Base-by-base conservation (phyloP, 805 yeast species). In the Teunomyces lycoperdinae region DNA sequence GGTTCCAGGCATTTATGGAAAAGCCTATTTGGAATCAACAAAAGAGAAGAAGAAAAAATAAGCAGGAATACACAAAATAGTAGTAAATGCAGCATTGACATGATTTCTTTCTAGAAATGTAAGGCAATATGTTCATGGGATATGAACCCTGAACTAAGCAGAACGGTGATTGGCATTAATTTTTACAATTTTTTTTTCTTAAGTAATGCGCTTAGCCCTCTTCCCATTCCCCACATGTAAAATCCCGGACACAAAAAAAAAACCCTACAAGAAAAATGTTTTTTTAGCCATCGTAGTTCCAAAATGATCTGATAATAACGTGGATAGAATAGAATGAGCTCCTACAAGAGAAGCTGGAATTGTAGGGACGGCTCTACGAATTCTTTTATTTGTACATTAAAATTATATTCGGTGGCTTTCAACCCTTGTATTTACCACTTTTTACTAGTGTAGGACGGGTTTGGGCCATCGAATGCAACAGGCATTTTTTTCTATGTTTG, bases 281-380 rank as follows among this genome's bases (percentile, higher is more conserved):
- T 7, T 20, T 38, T 38, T 38, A 38, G 30, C 27, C 39, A 38
- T 38, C 41, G 41, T 38, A 38, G 41, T 26, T 26, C 14, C 14
- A 24, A 26, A 26, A 38, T 38, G 41, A 38, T 38, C 41, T 38
- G 41, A 38, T 26, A 38, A 38, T 38, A 17, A 38, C 30, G 27
- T 38, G 24, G 20, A 34, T 17, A 34, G 20, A 34, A 34, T 34
- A 34, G 39, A 17, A 34, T 26, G 17, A 16, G 13, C 8, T 6
- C 8, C 34, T 32, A 9, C 34, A 8, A 14, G 8, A 6, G 34
- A 32, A 32, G 5, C 24, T 20, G 24, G 5, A 4, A 6, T 20
- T 5, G 24, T 20, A 20, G 24, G 24, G 4, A 20, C 24, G 24
- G 24, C 24, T 1, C 24, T 20, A 20, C 24, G 24, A 20, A 20